Base-by-base conservation (phyloP, 805 yeast genomes). In the Barnettozyma vustinii region DNA sequence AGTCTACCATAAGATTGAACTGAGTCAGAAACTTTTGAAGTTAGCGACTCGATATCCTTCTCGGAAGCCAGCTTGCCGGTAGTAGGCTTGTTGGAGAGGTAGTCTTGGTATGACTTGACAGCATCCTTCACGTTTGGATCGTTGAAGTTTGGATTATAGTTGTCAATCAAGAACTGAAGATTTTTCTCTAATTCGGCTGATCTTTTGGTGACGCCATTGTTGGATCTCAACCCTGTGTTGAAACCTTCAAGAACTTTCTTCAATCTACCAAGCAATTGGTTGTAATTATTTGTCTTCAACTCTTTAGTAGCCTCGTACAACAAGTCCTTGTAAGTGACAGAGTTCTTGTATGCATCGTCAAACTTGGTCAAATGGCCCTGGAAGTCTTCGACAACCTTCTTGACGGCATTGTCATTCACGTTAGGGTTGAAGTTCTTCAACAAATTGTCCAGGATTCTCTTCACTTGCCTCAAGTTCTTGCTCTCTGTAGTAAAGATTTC, bases 361-460 rank as follows among this genome's bases (percentile, higher is more conserved):
- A 42, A 56, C 12, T 47, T 32, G 2, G 41, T 37, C 21, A 54
- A 15, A 26, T 56, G 57, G 1, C 9, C 21, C 30, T 52, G 40
- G 42, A 40, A 84, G 12, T 69, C 68, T 18, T 76, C 69, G 16
- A 89, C 82, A 1, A 91, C 82, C 19, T 72, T 76, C 63, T 88
- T 88, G 18, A 91, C 97, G 0, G 91, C 95, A 8, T 81, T 79
- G 66, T 91, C 97, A 61, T 91, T 89, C 68, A 89, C 80, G 58
- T 89, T 85, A 43, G 86, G 87, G 57, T 89, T 87, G 65, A 86
- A 90, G n/a, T 77, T 76, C 3, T 70, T 60, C 9, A 72, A 63
- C 66, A 91, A 69, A 5, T 66, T 65, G 2, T 66, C 63, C 44
- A 88, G 61, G 16, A 85, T 72, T 2, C 52, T 32, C 49, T 74